Percentiles rank a stretch among this genome's conserved stretches.
Evolutionary conservation across 2,329 filamentous ascomycete genomes (phyloP).

Genomic region (Ophiostoma pallidulum): DNA sequence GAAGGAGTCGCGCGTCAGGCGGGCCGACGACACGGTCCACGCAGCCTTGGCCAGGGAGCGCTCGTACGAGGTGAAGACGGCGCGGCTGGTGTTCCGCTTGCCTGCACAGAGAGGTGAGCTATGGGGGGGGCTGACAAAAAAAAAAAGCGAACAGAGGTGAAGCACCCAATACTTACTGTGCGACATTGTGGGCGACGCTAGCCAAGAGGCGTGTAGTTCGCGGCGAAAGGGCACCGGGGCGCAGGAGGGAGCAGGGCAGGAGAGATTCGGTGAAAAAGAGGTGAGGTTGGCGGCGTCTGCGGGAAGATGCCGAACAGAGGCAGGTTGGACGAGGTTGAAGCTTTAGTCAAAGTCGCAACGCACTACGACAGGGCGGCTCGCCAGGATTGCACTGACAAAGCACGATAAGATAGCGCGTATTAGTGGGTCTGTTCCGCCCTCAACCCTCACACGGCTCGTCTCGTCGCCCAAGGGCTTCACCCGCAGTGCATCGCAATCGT

Average conservation of each 20-base stretch:
- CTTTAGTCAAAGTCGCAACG: too few relatives aligned
- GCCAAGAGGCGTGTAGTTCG: neutral
- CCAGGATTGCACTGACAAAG: too few relatives aligned
- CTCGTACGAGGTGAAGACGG: slow-evolving; percentile 91
- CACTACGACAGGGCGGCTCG: too few relatives aligned
- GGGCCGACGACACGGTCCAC: slow-evolving; percentile 77
- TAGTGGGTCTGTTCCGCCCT: too few relatives aligned
- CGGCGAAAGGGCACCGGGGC: neutral
- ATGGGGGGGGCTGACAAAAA: slow-evolving; percentile 1
- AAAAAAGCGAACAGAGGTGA: neutral
- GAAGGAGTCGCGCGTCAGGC: slow-evolving; percentile 82
- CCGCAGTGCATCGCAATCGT: too few relatives aligned
- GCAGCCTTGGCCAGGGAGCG: slow-evolving; percentile 68
- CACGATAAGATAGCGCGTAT: too few relatives aligned
- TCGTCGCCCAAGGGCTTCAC: too few relatives aligned
- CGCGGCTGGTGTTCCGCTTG: slow-evolving; percentile 84
- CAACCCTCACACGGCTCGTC: too few relatives aligned
- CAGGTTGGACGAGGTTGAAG: too few relatives aligned
- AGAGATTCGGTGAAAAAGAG: slow-evolving; percentile 3
- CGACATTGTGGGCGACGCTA: slow-evolving; percentile 24
- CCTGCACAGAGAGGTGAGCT: slow-evolving; percentile 30
- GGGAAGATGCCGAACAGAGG: slow-evolving; percentile 1
- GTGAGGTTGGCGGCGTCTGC: neutral
- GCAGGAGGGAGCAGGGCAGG: neutral
- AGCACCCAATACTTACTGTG: slow-evolving; percentile 32